Base-by-base conservation (phyloP, 805 yeast genomes). In the Scheffersomyces stipitis region DNA sequence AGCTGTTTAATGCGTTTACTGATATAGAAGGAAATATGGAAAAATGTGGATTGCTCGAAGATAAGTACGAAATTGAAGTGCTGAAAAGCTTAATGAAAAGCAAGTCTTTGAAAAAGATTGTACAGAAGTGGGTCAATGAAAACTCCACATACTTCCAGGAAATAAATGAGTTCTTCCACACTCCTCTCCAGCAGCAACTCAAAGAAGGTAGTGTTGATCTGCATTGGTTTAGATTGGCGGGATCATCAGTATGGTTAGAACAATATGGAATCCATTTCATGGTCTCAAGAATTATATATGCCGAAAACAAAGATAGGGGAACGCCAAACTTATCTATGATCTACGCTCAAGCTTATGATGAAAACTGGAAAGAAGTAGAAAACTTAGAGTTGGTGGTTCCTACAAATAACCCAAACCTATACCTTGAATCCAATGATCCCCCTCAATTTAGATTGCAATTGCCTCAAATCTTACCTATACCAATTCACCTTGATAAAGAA, bases 301-400 rank as follows among this genome's bases (percentile, higher is more conserved):
- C 38, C 20, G 37, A 40, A 8, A 15, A 15, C 3, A 43, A 42
- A 6, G 28, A 16, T 6, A 27, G 37, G 13, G 31, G 37, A 14
- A n/a, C 28, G 15, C 47, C 51, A 4, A 23, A 30, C 13, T 18
- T 48, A n/a, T 34, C 38, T 4, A 31, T 46, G 4, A 18, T 36
- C 3, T 48, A 34, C 27, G 46, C 46, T 5, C 51, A 48, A 33
- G 15, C 46, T 2, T 48, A 18, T 31, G 28, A 38, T 29, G 38
- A 37, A 13, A 32, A 38, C 20, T 48, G 53, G 53, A 31, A 36
- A n/a, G 48, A 44, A 26, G 26, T 42, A 18, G 36, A 37, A 15
- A 38, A 52, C 33, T 40, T 52, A 4, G 49, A 52, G 28, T 40
- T 60, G 29, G 40, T 54, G 8, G 47, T 58, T 0, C 51, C 51